phyloP scores from a whole-genome alignment of 805 yeast genomes.

The Millerago galiae region DNA sequence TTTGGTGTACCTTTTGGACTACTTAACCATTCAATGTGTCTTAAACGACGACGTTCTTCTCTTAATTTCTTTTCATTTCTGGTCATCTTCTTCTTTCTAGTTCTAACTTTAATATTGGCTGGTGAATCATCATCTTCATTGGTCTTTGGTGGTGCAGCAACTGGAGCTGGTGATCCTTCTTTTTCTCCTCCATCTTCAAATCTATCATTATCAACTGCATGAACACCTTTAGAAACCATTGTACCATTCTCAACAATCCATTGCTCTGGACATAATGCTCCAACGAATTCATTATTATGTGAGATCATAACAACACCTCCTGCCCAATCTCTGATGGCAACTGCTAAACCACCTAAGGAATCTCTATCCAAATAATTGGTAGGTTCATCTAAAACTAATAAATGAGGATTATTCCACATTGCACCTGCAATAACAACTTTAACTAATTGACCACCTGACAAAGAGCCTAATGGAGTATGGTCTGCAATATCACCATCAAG shows the following conservation, averaged over 20 bases:
- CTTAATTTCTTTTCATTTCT: constrained; percentile 91
- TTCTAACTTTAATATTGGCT: constrained; percentile 88
- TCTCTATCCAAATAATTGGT: constrained; percentile 97
- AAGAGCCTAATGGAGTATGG: constrained; percentile 93
- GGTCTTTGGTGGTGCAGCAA: constrained; percentile 33
- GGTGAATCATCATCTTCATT: constrained; percentile 81
- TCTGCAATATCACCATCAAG: constrained; percentile 97
- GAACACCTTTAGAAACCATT: constrained; percentile 77
- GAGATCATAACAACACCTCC: constrained; percentile 99
- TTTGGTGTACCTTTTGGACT: constrained; percentile 98
- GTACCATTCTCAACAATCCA: constrained; percentile 95
- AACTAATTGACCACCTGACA: constrained; percentile 97
- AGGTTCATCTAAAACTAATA: constrained; percentile 95
- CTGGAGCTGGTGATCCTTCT: constrained; percentile 39
- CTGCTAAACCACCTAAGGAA: constrained; percentile 93
- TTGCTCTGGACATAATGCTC: constrained; percentile 97
- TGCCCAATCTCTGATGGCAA: constrained; percentile 95
- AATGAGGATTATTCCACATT: constrained; percentile 99
- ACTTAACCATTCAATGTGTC: constrained; percentile 91
- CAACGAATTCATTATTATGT: constrained; percentile 94
- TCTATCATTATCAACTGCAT: constrained; percentile 66
- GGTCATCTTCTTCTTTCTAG: constrained; percentile 94
- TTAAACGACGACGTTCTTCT: constrained; percentile 88
- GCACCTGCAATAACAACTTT: constrained; percentile 99
- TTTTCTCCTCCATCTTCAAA: constrained; percentile 66